Evolutionary conservation across 495 filamentous ascomycete genomes (phyloP), one percentile per base, ranked within the genome.

Genomic region (Bryoglossum gracile): DNA sequence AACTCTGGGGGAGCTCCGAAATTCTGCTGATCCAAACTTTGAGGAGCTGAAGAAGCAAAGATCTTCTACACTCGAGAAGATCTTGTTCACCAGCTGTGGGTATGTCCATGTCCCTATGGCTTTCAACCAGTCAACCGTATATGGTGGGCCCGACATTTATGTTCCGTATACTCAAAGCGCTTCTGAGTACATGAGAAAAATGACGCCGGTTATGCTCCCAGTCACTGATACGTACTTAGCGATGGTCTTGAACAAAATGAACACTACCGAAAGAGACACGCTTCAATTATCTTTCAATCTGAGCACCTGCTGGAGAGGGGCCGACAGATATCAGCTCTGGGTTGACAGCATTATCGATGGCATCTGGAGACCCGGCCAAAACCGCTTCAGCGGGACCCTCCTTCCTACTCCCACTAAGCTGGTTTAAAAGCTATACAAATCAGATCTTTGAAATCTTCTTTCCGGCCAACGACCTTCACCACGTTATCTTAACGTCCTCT

Each of bases 31-130:
- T 26, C 19, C 38, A 8, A 24, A 8, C 36, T 48, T 45, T 4
- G n/a, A 19, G 5, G 51, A 52, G 28, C 54, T 54, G 17, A 8
- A 16, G 14, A 3, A 24, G 8, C 35, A 36, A 6, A 11, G 48
- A 13, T 38, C 48, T 37, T 39, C 49, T 28, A 14, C 6, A 19
- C 48, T 75, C 9, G 51, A 45, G 11, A 58, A 53, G 17, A 28
- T 74, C 8, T 40, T 45, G 3, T 71, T 74, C 61, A 60, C 59
- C 19, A 72, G 69, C 17, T 74, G 71, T 51, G 72, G 71, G 14
- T 73, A 74, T 43, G 60, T 71, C 5, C 30, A 42, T 11, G 45
- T 73, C 4, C 57, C 46, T 6, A 28, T 58, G 10, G 52, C 58
- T 28, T 56, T 61, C 24, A 52, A 61, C 37, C 58, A 61, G 32